A percentile compares a stretch with the other conserved stretches of the same genome.
phyloP scores from a whole-genome alignment of 2,329 filamentous ascomycete species.

The Aspergillus luchuensis region DNA sequence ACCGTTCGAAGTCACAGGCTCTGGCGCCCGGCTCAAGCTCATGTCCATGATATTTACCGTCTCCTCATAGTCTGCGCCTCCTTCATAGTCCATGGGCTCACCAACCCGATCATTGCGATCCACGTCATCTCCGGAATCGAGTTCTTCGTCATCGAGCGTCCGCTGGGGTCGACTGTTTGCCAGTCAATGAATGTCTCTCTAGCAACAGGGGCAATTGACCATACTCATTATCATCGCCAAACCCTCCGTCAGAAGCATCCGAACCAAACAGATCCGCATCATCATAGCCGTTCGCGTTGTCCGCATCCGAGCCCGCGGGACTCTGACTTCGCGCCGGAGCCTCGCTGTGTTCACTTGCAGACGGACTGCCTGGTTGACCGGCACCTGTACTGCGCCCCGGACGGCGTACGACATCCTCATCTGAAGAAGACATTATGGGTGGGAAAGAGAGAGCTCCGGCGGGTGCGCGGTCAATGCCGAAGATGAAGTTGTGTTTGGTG shows the following conservation, averaged over 20 bases:
- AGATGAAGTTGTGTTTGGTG: background rate
- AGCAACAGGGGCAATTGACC: background rate
- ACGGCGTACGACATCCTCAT: constrained; percentile 41
- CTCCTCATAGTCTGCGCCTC: constrained; percentile 45
- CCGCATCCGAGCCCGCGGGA: constrained; percentile 31
- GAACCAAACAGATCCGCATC: constrained; percentile 52
- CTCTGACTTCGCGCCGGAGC: constrained; percentile 22
- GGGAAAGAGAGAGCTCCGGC: background rate
- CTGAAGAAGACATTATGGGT: constrained; percentile 39
- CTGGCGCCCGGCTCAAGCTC: constrained; percentile 58
- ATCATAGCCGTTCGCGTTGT: constrained; percentile 38
- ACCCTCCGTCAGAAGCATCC: constrained; percentile 45
- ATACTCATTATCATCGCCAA: constrained; percentile 38
- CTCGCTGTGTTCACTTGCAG: constrained; percentile 26
- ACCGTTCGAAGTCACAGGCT: constrained; percentile 53
- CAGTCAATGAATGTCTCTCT: constrained; percentile 17
- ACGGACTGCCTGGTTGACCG: constrained; percentile 25
- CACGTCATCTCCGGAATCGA: constrained; percentile 66
- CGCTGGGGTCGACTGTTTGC: constrained; percentile 39
- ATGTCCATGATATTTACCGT: constrained; percentile 58
- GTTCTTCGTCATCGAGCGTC: constrained; percentile 61
- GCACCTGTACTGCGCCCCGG: constrained; percentile 32
- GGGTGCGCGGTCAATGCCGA: background rate
- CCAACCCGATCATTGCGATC: constrained; percentile 56
- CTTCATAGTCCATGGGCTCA: constrained; percentile 49